phyloP scores from a whole-genome alignment of 2,329 filamentous ascomycete genomes.

The Dothideomycetidae sp. region DNA sequence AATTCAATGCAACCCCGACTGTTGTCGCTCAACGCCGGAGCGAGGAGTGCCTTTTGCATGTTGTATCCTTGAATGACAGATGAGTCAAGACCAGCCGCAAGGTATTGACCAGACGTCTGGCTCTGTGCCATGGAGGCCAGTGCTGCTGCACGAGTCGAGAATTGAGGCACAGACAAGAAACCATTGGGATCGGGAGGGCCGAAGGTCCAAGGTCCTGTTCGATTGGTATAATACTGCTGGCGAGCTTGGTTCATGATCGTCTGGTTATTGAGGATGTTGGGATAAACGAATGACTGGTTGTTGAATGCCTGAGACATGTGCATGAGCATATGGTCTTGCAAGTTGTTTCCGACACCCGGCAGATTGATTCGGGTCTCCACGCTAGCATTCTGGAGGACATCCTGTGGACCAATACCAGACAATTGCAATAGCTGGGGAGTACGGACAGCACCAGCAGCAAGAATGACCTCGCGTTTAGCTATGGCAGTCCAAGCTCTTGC shows the following conservation, averaged over 20 bases:
- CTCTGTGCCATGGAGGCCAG: slow-evolving; percentile 10
- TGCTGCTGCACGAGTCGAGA: slow-evolving; percentile 11
- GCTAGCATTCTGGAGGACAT: slow-evolving; percentile 28
- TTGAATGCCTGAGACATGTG: slow-evolving; percentile 13
- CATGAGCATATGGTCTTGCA: slow-evolving; percentile 14
- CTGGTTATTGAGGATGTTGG: slow-evolving; percentile 15
- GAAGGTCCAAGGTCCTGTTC: slow-evolving; percentile 19
- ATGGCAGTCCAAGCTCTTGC: slow-evolving; percentile 7
- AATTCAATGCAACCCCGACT: slow-evolving; percentile 19
- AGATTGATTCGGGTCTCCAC: slow-evolving; percentile 21
- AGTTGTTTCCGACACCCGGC: slow-evolving; percentile 12
- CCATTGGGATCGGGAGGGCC: slow-evolving; percentile 18
- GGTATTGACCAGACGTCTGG: slow-evolving; percentile 15
- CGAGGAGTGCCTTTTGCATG: slow-evolving; percentile 16
- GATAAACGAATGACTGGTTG: slow-evolving; percentile 12
- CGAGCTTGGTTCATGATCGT: slow-evolving; percentile 17
- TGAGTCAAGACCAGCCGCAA: slow-evolving; percentile 13
- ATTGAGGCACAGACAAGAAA: slow-evolving; percentile 18
- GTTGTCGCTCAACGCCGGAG: slow-evolving; percentile 15
- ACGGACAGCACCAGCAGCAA: slow-evolving; percentile 22
- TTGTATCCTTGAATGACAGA: slow-evolving; percentile 17
- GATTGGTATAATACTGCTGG: slow-evolving; percentile 16
- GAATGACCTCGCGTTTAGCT: slow-evolving; percentile 19
- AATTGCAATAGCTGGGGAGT: slow-evolving; percentile 28
- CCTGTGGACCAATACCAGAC: slow-evolving; percentile 25